Evolutionary conservation across 192 early-diverging fungal genomes (phyloP), one percentile per base, ranked within the genome.

Genomic region (Irineochytrium annulatum): DNA sequence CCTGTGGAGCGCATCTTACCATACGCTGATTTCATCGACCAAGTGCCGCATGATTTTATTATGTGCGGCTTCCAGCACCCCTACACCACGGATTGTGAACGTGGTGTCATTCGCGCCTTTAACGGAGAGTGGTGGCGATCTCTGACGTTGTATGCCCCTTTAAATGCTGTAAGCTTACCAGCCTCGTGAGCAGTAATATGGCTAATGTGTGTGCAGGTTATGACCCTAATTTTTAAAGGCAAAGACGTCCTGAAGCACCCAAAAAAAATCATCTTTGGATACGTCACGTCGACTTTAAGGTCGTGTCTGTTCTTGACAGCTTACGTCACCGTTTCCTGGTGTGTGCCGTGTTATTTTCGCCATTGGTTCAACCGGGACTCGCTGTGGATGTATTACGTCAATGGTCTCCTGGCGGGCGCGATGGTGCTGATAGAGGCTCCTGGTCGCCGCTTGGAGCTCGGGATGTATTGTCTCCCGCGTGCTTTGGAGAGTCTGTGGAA

Each of bases 381-480:
- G 5, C 6, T 51, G 24, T 66, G 64, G 64, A 66, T 66, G 64
- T 65, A 82, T 61, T 56, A 75, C 74, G 24, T 78, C 63, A 60
- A 69, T 75, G 34, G 80, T 16, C 66, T 89, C 48, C 43, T 85
- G 44, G 84, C 79, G 34, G 89, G 89, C 0, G 70, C 83, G 14
- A 84, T 79, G 29, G 71, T 90, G 4, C 60, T 89, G 30, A 57
- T 90, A 16, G 89, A 90, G 52, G 48, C 55, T 16, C 77, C 77
- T 17, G 63, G 65, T 1, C 67, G 79, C 20, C 58, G 79, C 16
- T 27, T 85, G 65, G 93, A 95, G 62, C 72, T 95, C 34, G 89
- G 81, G 14, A 70, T 95, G 67, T 95, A 95, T 64, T 89, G 87
- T 61, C 65, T 91, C 28, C 81, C 91, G 39, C 81, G 91, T 35